phyloP scores from a whole-genome alignment of 2,329 filamentous ascomycete genomes.

The Xylaria arbuscula region DNA sequence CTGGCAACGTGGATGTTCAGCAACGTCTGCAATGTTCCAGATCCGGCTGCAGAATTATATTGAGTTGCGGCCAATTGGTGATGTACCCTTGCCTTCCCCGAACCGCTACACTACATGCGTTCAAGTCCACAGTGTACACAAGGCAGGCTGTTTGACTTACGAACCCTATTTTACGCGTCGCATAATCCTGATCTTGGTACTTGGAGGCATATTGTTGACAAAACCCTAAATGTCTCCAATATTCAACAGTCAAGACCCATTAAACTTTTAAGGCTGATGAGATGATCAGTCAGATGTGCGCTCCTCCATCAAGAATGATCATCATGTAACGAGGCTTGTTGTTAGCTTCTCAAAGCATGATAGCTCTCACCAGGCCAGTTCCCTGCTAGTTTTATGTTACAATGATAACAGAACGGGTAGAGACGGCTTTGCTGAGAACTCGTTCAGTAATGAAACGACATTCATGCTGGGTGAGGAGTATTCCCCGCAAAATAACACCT shows the following conservation, averaged over 20 bases:
- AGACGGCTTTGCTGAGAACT: conserved; percentile 7
- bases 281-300: conserved; percentile 33
- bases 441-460: background rate
- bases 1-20: conserved; percentile 13
- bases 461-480: background rate
- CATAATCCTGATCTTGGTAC: background rate
- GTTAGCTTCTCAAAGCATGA: background rate
- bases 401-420: conserved; percentile 7
- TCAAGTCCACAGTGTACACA: conserved; percentile 2
- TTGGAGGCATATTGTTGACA: conserved; percentile 34
- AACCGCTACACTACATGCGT: conserved; percentile 40
- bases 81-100: conserved; percentile 44
- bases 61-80: conserved; percentile 44
- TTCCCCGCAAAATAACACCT: background rate
- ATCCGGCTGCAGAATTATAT: conserved; percentile 34
- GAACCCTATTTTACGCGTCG: background rate
- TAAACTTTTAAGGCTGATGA: conserved; percentile 42
- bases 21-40: conserved; percentile 20
- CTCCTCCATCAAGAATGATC: conserved; percentile 40
- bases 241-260: conserved; percentile 22
- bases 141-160: background rate
- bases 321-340: conserved; percentile 43
- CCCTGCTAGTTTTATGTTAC: background rate
- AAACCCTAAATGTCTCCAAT: conserved; percentile 24
- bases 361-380: background rate